Evolutionary conservation across 352 stramenopile genomes (phyloP).

Genomic region (Phytophthora tentaculata): DNA sequence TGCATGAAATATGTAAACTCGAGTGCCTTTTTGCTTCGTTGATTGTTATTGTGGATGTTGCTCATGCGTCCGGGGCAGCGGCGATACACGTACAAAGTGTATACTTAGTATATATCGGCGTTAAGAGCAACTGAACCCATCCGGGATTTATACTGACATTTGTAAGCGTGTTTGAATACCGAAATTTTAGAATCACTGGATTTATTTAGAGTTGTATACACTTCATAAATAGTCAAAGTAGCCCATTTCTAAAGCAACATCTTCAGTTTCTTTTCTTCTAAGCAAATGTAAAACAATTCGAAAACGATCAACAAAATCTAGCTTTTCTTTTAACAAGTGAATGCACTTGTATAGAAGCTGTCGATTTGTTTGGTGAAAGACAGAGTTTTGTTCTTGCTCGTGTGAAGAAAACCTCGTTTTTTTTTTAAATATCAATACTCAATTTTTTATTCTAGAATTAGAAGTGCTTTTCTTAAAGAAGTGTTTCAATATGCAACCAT

Average conservation of each 20-base stretch:
- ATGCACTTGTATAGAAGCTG: too few relatives aligned
- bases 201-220: constrained; percentile 27
- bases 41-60: background rate
- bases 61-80: background rate
- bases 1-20: constrained; percentile 38
- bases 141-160: constrained; percentile 13
- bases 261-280: background rate
- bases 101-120: constrained; percentile 16
- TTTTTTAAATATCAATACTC: too few relatives aligned
- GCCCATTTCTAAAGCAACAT: background rate
- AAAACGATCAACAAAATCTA: too few relatives aligned
- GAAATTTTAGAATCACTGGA: constrained; percentile 19
- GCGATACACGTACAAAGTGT: constrained; percentile 20
- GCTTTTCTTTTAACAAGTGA: too few relatives aligned
- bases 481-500: too few relatives aligned
- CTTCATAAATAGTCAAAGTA: background rate
- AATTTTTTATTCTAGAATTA: too few relatives aligned
- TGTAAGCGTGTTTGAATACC: constrained; percentile 8
- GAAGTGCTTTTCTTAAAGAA: too few relatives aligned
- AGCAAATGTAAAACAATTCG: background rate
- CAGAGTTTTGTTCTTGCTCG: too few relatives aligned
- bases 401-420: too few relatives aligned
- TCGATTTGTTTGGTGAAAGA: too few relatives aligned
- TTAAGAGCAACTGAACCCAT: constrained; percentile 18
- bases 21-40: constrained; percentile 4